phyloP scores from a whole-genome alignment of 768 basidiomycete genomes.

The Mycena crocata region DNA sequence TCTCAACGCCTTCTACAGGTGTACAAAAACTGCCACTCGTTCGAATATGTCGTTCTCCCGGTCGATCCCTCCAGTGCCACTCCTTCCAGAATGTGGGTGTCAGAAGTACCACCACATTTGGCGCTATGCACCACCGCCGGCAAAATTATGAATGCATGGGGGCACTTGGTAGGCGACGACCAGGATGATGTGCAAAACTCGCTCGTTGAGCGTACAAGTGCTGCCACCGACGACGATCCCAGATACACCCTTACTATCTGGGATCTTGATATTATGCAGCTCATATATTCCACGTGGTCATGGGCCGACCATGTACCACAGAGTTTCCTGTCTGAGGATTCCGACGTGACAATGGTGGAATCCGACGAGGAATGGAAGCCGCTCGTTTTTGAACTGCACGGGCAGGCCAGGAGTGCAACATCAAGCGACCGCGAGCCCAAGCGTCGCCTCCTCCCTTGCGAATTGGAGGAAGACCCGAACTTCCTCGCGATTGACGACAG shows the following conservation, averaged over 20 bases:
- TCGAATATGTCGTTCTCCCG: constrained; percentile 15
- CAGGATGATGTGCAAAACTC: not conserved
- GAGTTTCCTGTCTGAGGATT: constrained; percentile 11
- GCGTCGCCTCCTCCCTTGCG: constrained; percentile 12
- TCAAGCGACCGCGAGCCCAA: constrained; percentile 1
- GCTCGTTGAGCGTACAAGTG: not conserved
- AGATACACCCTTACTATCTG: not conserved
- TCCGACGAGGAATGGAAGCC: not conserved
- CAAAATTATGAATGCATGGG: constrained; percentile 6
- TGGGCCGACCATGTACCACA: not conserved
- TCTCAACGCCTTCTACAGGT: not conserved
- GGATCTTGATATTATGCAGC: not conserved
- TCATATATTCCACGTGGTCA: not conserved
- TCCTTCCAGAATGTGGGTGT: not conserved
- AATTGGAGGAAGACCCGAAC: not conserved
- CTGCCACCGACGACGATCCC: too few species aligned
- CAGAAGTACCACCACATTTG: constrained; percentile 3
- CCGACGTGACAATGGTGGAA: constrained; percentile 1
- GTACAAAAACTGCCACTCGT: constrained; percentile 5
- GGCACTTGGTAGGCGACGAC: not conserved
- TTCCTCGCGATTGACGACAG: not conserved
- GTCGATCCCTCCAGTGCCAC: not conserved
- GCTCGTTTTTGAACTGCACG: not conserved
- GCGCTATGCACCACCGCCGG: not conserved
- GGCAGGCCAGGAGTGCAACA: not conserved